A percentile compares a stretch with the other conserved stretches of the same genome.
phyloP scores from a whole-genome alignment of 192 early-diverging fungal genomes.

The Coemansia guatemalensis region DNA sequence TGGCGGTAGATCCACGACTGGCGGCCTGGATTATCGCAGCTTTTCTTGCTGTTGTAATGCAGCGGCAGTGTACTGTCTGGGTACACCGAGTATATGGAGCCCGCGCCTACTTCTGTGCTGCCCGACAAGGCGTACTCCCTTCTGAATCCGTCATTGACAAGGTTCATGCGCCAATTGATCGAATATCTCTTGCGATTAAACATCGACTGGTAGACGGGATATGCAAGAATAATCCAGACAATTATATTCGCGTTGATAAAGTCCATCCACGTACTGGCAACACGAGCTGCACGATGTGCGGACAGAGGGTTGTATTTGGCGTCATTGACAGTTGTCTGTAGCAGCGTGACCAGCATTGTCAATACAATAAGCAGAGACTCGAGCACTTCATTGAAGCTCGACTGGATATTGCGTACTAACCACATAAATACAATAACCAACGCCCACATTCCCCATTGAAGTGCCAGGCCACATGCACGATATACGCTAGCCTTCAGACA shows the following conservation, averaged over 20 bases:
- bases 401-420: conserved; percentile 42
- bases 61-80: background rate
- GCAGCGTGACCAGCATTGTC: conserved; percentile 17
- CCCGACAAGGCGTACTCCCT: conserved; percentile 19
- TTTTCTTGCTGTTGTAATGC: background rate
- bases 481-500: conserved; percentile 1
- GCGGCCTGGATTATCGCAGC: background rate
- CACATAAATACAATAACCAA: conserved; percentile 15
- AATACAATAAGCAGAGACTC: conserved; percentile 32
- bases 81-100: background rate
- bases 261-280: conserved; percentile 28
- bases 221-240: conserved; percentile 33
- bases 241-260: conserved; percentile 29
- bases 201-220: conserved; percentile 43
- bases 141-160: conserved; percentile 33
- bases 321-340: conserved; percentile 24
- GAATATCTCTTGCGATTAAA: conserved; percentile 38
- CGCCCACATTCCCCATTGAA: conserved; percentile 8
- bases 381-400: conserved; percentile 40
- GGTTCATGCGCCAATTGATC: conserved; percentile 31
- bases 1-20: conserved; percentile 5
- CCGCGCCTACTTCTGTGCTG: background rate
- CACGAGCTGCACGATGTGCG: conserved; percentile 1
- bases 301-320: conserved; percentile 11
- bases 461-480: background rate